Percentiles rank a stretch among this genome's conserved stretches.
Evolutionary conservation across 2,329 filamentous ascomycete genomes (phyloP).

Genomic region (Cytospora piceicola): DNA sequence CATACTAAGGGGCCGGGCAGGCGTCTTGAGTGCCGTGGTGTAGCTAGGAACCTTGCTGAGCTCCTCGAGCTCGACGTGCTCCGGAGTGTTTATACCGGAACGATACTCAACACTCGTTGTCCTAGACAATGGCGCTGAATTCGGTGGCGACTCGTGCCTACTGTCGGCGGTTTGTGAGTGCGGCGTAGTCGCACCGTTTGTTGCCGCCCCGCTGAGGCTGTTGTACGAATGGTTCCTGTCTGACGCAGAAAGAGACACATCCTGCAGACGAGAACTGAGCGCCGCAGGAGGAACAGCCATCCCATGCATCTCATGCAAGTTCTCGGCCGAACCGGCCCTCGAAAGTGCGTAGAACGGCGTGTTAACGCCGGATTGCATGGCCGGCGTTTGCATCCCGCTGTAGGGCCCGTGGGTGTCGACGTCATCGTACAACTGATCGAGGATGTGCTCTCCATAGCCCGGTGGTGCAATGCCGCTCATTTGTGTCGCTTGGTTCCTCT

Average conservation of each 20-base stretch:
- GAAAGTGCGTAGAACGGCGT: constrained; percentile 78
- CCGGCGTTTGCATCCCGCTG: constrained; percentile 64
- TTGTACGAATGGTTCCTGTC: constrained; percentile 52
- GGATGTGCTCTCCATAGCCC: constrained; percentile 84
- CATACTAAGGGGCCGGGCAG: constrained; percentile 57
- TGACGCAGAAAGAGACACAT: constrained; percentile 60
- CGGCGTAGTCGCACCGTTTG: constrained; percentile 43
- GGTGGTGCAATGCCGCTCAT: constrained; percentile 78
- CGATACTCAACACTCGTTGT: constrained; percentile 57
- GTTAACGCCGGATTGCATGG: constrained; percentile 70
- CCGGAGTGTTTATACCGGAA: constrained; percentile 58
- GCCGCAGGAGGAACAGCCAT: constrained; percentile 54
- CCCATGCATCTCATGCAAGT: constrained; percentile 66
- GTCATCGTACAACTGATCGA: constrained; percentile 90
- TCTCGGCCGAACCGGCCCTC: constrained; percentile 78
- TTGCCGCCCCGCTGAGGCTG: constrained; percentile 39
- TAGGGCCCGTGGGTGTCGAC: constrained; percentile 76
- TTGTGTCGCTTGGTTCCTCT: constrained; percentile 54
- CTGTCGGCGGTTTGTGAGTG: constrained; percentile 43
- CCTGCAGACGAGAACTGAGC: constrained; percentile 70
- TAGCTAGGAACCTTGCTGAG: constrained; percentile 79
- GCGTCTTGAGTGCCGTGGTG: constrained; percentile 70
- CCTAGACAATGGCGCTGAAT: constrained; percentile 54
- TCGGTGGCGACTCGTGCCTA: constrained; percentile 46
- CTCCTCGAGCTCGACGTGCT: constrained; percentile 64